Base-by-base conservation (phyloP, 2,329 filamentous ascomycete genomes). In the Paracoccidioides brasiliensis region DNA sequence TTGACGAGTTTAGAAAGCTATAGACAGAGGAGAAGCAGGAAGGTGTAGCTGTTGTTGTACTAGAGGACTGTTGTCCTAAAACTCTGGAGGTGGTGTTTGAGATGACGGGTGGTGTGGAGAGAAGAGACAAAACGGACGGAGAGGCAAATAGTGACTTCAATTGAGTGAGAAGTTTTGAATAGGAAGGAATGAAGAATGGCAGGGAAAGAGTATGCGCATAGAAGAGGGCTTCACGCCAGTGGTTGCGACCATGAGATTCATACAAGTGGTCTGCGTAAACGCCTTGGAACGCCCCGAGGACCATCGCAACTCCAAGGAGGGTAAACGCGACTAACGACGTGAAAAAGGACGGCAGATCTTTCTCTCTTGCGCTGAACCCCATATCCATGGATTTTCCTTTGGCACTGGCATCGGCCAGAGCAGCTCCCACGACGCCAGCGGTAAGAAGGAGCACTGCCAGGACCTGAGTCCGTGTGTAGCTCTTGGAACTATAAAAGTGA, bases 211-310 rank as follows among this genome's bases (percentile, higher is more conserved):
- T 69, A 61, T 85, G 82, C 28, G 88, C 94, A 74, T 97, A 98
- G 74, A 98, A 97, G 10, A 98, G 78, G 61, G 95, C 95, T 70
- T 97, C 93, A 63, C 85, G 86, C 89, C 93, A 97, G 69, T 93
- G 86, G 35, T 87, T 68, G 22, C 72, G 86, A 5, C 90, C 90
- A 69, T 95, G 90, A 56, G 79, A 80, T 57, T 80, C 80, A 73
- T 97, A 98, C 0, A 90, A 88, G 61, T 90, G 83, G 69, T 98
- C 90, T 0, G 91, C 91, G 69, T 95, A 97, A 35, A 96, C 80
- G 4, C 93, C 93, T 85, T 97, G 96, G 65, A 90, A 86, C 28
- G 93, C 90, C 6, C 90, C 94, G 28, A 97, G 79, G 4, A 95
- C 73, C 72, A 98, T 93, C 1, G 93, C 93, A 41, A 94, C 69